Evolutionary conservation across 2,329 filamentous ascomycete genomes (phyloP).

Genomic region (Epichloe uncinata): DNA sequence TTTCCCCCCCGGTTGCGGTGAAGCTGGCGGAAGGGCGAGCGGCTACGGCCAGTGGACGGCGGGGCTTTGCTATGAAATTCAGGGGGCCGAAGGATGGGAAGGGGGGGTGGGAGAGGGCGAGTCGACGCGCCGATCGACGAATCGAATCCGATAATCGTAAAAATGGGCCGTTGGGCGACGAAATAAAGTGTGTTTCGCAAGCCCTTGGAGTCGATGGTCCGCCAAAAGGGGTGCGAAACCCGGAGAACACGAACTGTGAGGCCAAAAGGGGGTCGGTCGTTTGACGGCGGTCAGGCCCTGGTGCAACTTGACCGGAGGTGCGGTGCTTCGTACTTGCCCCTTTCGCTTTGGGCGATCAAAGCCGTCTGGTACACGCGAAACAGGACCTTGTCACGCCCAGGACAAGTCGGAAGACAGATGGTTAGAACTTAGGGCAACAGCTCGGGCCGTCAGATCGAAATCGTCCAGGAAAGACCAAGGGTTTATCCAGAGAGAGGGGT

Average conservation of each 20-base stretch:
- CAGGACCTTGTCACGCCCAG: too few species aligned
- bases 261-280: not conserved
- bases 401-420: not conserved
- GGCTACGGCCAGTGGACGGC: slow-evolving; percentile 2
- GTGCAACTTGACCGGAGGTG: not conserved
- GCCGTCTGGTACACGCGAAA: not conserved
- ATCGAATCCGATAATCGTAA: not conserved
- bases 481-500: not conserved
- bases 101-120: not conserved
- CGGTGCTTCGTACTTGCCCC: not conserved
- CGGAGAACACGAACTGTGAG: not conserved
- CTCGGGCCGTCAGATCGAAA: not conserved
- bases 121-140: not conserved
- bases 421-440: not conserved
- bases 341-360: not conserved
- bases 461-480: not conserved
- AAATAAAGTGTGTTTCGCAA: not conserved
- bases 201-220: not conserved
- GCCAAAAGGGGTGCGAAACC: not conserved
- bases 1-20: not conserved
- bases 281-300: not conserved
- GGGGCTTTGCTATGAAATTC: slow-evolving; percentile 1
- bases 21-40: slow-evolving; percentile 2
- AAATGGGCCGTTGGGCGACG: not conserved
- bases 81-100: not conserved